Percentiles rank a stretch among this genome's conserved stretches.
Conservation (phyloP, 2,329 filamentous ascomycete species). For the Geosmithia morbida region DNA sequence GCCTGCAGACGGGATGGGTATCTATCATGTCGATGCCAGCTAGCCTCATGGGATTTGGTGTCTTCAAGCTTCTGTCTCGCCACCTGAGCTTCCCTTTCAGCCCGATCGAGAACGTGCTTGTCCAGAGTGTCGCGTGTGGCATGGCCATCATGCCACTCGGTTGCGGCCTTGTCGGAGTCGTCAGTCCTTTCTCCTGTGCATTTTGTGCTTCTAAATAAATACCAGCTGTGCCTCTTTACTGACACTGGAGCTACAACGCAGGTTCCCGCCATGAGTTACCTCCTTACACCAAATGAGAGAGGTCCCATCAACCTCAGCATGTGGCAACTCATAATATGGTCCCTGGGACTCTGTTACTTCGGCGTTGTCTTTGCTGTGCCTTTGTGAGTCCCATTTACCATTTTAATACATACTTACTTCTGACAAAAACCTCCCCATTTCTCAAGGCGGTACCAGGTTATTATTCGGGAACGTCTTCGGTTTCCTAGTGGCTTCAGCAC, state of each 20-base stretch:
- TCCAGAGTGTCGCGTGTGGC: slow-evolving; percentile 88
- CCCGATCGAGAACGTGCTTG: slow-evolving; percentile 89
- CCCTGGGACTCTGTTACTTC: slow-evolving; percentile 86
- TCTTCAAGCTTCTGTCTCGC: slow-evolving; percentile 68
- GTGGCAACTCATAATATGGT: slow-evolving; percentile 77
- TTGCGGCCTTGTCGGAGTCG: slow-evolving; percentile 86
- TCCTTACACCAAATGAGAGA: slow-evolving; percentile 63
- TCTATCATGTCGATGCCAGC: slow-evolving; percentile 95
- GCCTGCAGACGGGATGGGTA: slow-evolving; percentile 66
- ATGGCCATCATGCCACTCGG: slow-evolving; percentile 96
- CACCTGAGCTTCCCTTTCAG: slow-evolving; percentile 72
- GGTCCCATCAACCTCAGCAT: slow-evolving; percentile 60
- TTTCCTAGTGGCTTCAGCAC: slow-evolving; percentile 96
- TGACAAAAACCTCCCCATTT: neutral
- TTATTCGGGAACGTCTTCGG: slow-evolving; percentile 80
- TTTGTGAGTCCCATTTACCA: slow-evolving; percentile 29
- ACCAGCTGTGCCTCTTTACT: neutral
- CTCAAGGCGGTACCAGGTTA: slow-evolving; percentile 65
- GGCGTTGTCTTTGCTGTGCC: slow-evolving; percentile 95
- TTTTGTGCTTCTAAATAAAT: neutral
- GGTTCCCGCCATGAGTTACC: slow-evolving; percentile 80
- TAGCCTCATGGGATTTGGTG: slow-evolving; percentile 83
- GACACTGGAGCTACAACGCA: slow-evolving; percentile 7
- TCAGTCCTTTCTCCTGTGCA: slow-evolving; percentile 13
- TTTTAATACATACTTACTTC: neutral